Evolutionary conservation across 1,139 yeast species (phyloP).

Genomic region (Insectozyma bohioensis): DNA sequence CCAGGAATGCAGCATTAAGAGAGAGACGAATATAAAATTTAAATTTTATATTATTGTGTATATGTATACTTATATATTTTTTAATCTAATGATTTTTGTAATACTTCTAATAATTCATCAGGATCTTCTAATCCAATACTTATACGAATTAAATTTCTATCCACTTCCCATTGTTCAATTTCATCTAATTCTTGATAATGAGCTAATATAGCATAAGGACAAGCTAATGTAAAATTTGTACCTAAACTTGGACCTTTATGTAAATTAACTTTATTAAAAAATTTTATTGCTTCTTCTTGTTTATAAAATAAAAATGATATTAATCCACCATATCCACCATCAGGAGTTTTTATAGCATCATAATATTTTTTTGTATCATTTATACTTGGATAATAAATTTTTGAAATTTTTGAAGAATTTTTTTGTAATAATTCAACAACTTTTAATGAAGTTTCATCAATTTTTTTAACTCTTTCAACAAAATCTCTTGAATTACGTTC

Average conservation of each 20-base stretch:
- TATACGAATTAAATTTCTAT: conserved; percentile 72
- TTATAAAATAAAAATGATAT: conserved; percentile 73
- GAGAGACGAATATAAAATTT: neutral
- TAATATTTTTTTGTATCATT: conserved; percentile 59
- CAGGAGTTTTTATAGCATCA: conserved; percentile 63
- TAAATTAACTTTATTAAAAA: conserved; percentile 71
- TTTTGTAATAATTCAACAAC: conserved; percentile 51
- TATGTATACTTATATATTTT: conserved; percentile 4
- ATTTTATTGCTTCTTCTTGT: conserved; percentile 64
- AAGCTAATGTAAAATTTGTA: conserved; percentile 87
- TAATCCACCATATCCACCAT: conserved; percentile 94
- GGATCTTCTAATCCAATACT: conserved; percentile 80
- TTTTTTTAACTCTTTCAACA: conserved; percentile 61
- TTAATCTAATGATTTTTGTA: conserved; percentile 54
- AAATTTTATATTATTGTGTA: neutral
- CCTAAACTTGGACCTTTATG: conserved; percentile 96
- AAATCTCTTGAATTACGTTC: conserved; percentile 95
- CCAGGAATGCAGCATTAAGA: conserved; percentile 24
- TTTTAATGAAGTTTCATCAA: conserved; percentile 63
- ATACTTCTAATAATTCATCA: conserved; percentile 52
- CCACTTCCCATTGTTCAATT: conserved; percentile 83
- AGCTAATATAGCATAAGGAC: conserved; percentile 89
- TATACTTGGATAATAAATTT: conserved; percentile 70
- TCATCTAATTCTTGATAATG: conserved; percentile 85
- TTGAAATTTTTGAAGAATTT: conserved; percentile 49